phyloP scores from a whole-genome alignment of 1,139 yeast genomes.

The Geotrichum restrictum region DNA sequence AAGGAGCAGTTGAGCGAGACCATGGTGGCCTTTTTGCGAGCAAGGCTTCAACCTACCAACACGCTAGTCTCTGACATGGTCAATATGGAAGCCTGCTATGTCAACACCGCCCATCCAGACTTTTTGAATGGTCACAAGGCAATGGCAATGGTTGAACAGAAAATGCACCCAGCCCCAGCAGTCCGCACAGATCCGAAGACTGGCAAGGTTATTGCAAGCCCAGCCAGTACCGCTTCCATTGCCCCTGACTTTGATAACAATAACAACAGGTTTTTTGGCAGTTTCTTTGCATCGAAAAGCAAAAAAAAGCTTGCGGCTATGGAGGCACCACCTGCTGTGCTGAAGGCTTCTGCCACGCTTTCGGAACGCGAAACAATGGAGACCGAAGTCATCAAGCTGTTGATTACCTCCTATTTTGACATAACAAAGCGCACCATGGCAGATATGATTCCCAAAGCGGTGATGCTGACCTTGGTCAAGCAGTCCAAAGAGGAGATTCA shows the following conservation, averaged over 20 bases:
- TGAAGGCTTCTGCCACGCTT: conserved; percentile 92
- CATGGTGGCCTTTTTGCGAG: conserved; percentile 77
- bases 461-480: conserved; percentile 78
- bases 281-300: conserved; percentile 87
- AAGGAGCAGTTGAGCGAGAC: conserved; percentile 80
- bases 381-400: conserved; percentile 90
- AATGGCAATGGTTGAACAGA: conserved; percentile 87
- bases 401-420: conserved; percentile 82
- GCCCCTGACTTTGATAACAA: conserved; percentile 27
- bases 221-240: conserved; percentile 20
- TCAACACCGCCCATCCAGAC: conserved; percentile 98
- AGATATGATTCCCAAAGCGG: conserved; percentile 90
- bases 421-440: conserved; percentile 92
- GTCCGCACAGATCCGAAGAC: conserved; percentile 88
- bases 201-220: conserved; percentile 52
- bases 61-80: conserved; percentile 80
- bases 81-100: conserved; percentile 81
- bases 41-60: conserved; percentile 78
- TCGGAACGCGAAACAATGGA: conserved; percentile 93
- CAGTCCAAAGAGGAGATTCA: conserved; percentile 83
- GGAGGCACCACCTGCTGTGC: conserved; percentile 95
- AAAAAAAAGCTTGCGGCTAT: conserved; percentile 90
- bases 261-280: conserved; percentile 77
- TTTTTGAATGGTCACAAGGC: conserved; percentile 92
- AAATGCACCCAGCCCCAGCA: conserved; percentile 74